Conservation (phyloP, 495 filamentous ascomycete species). For the Elaphomyces granulatus region DNA sequence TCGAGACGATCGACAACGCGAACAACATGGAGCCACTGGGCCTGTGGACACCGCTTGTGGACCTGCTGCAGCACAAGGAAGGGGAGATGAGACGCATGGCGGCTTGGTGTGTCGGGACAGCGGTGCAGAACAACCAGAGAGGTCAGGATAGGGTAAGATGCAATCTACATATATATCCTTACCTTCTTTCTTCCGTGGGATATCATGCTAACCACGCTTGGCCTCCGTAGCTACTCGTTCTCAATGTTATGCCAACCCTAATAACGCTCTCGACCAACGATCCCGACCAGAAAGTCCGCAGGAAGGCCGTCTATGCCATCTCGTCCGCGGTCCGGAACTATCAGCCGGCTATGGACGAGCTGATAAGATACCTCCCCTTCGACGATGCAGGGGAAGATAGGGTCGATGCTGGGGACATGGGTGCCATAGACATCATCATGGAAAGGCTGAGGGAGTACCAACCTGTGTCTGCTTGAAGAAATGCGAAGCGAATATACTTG, state of each 20-base stretch:
- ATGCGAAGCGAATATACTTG: too few species aligned
- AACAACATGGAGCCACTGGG: conserved; percentile 70
- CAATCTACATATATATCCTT: too few species aligned
- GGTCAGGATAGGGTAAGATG: conserved; percentile 53
- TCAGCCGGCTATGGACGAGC: conserved; percentile 53
- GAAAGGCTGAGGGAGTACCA: conserved; percentile 43
- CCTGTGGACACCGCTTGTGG: conserved; percentile 68
- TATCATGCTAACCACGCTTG: conserved; percentile 16
- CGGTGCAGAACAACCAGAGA: conserved; percentile 87
- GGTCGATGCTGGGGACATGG: conserved; percentile 72
- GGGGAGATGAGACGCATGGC: conserved; percentile 61
- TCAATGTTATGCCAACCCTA: conserved; percentile 56
- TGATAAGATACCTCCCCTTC: conserved; percentile 47
- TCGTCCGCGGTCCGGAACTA: conserved; percentile 76
- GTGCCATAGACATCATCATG: conserved; percentile 61
- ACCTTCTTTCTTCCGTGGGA: neutral
- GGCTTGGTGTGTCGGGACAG: conserved; percentile 85
- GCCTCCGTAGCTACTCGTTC: conserved; percentile 51
- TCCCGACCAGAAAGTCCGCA: conserved; percentile 47
- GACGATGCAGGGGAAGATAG: conserved; percentile 42
- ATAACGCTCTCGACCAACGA: conserved; percentile 49
- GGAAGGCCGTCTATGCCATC: conserved; percentile 78
- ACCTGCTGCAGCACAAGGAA: conserved; percentile 51
- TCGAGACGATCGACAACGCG: conserved; percentile 88
- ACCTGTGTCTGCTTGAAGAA: too few species aligned